phyloP scores from a whole-genome alignment of 495 filamentous ascomycete genomes.

The Mycothermus thermophilus region DNA sequence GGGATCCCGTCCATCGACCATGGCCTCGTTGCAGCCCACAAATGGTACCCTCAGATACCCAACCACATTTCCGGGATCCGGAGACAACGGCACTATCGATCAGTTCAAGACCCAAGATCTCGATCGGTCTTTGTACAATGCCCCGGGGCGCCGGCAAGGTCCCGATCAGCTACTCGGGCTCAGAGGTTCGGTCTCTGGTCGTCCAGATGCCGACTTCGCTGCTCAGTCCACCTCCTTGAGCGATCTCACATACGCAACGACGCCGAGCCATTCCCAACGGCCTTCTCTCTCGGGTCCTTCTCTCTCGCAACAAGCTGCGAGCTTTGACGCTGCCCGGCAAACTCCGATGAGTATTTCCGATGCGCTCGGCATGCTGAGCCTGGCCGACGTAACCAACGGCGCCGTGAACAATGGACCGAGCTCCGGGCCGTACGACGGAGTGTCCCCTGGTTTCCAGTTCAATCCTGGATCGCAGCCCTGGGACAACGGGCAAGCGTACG shows the following conservation, averaged over 20 bases:
- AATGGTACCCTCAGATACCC: too few relatives aligned
- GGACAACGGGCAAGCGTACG: slow-evolving; percentile 18
- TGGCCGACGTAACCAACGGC: slow-evolving; percentile 4
- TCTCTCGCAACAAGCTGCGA: slow-evolving; percentile 4
- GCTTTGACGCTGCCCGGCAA: too few relatives aligned
- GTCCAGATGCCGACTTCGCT: slow-evolving; percentile 17
- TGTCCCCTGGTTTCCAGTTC: slow-evolving; percentile 17
- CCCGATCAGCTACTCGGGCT: too few relatives aligned
- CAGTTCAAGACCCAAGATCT: too few relatives aligned
- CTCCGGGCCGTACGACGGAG: slow-evolving; percentile 2
- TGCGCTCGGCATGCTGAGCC: slow-evolving; percentile 1
- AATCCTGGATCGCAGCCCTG: slow-evolving; percentile 26
- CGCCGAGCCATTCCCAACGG: slow-evolving; percentile 12
- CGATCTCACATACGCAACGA: slow-evolving; percentile 5
- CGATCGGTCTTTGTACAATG: too few relatives aligned
- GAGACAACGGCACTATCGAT: too few relatives aligned
- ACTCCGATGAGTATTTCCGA: slow-evolving; percentile 7
- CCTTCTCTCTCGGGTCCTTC: slow-evolving; percentile 12
- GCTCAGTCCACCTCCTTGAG: slow-evolving; percentile 3
- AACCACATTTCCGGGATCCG: too few relatives aligned
- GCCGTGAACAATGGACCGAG: slow-evolving; percentile 2
- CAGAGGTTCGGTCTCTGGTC: too few relatives aligned
- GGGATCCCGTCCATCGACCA: too few relatives aligned
- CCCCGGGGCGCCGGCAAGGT: too few relatives aligned
- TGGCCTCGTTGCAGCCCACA: too few relatives aligned